phyloP scores from a whole-genome alignment of 1,284 basidiomycete genomes.

The Ceratobasidium sp. region DNA sequence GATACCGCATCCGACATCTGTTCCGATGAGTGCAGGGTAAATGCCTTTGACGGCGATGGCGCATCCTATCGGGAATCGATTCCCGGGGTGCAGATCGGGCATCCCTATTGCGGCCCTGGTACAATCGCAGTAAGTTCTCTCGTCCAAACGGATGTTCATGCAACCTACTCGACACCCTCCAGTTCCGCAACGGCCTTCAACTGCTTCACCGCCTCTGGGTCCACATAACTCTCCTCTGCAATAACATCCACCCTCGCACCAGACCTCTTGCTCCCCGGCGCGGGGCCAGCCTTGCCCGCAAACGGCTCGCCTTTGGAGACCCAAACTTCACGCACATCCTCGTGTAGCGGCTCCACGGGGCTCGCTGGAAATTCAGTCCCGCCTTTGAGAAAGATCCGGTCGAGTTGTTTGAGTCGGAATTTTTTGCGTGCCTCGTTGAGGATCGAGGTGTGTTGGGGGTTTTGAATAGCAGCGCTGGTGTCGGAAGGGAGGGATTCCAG shows the following conservation, averaged over 20 bases:
- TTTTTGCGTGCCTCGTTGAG: constrained; percentile 58
- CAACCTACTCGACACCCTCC: constrained; percentile 51
- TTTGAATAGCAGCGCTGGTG: neutral
- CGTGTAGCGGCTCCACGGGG: constrained; percentile 50
- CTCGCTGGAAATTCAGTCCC: constrained; percentile 52
- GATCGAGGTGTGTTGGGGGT: constrained; percentile 52
- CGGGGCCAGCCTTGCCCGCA: constrained; percentile 50
- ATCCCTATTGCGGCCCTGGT: constrained; percentile 55
- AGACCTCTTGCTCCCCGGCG: neutral
- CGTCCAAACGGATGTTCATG: neutral
- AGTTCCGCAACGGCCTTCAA: constrained; percentile 54
- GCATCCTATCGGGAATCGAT: constrained; percentile 57
- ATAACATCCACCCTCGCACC: constrained; percentile 51
- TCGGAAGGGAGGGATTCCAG: constrained; percentile 46
- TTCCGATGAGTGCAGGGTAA: constrained; percentile 60
- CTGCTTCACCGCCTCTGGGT: constrained; percentile 57
- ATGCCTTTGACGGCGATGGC: constrained; percentile 57
- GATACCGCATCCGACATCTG: constrained; percentile 60
- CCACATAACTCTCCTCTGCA: constrained; percentile 55
- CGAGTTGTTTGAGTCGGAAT: constrained; percentile 56
- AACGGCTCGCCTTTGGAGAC: constrained; percentile 58
- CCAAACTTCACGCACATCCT: constrained; percentile 53
- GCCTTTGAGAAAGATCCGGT: constrained; percentile 55
- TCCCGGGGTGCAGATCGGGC: constrained; percentile 60
- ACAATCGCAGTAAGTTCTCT: neutral